phyloP scores from a whole-genome alignment of 805 yeast genomes.

The Yamadazyma phyllophila region DNA sequence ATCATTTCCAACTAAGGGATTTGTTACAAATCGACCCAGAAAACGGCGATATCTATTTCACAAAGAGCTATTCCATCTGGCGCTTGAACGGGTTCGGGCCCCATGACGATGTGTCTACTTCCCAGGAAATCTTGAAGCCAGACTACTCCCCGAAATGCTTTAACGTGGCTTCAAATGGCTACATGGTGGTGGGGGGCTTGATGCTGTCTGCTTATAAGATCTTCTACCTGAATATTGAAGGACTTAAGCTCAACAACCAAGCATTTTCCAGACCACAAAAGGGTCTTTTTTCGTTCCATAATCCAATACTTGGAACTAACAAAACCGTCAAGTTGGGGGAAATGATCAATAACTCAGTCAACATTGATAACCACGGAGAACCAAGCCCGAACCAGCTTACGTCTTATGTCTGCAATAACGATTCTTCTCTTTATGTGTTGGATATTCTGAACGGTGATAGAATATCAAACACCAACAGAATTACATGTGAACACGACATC shows the following conservation, averaged over 20 bases:
- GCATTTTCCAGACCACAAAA: constrained; percentile 30
- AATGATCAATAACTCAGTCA: constrained; percentile 78
- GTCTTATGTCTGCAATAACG: constrained; percentile 81
- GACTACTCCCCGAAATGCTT: constrained; percentile 73
- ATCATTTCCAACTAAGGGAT: constrained; percentile 83
- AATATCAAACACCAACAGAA: constrained; percentile 40
- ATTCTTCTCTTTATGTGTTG: constrained; percentile 63
- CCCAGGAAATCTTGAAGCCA: constrained; percentile 43
- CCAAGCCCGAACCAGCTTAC: constrained; percentile 33
- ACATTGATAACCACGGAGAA: constrained; percentile 44
- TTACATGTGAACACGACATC: constrained; percentile 51
- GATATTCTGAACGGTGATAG: constrained; percentile 49
- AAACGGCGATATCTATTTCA: constrained; percentile 51
- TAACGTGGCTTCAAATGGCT: constrained; percentile 50
- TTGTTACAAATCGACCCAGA: constrained; percentile 51
- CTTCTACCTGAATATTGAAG: constrained; percentile 24
- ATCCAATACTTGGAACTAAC: constrained; percentile 46
- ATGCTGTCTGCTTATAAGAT: constrained; percentile 38
- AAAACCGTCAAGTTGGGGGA: constrained; percentile 66
- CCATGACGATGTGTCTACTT: constrained; percentile 15
- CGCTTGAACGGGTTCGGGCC: constrained; percentile 20
- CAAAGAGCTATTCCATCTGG: constrained; percentile 54
- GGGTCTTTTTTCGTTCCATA: constrained; percentile 63
- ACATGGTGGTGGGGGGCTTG: constrained; percentile 48
- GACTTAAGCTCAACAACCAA: constrained; percentile 9